These are phyloP conservation scores for Leccinum rimulosum DNA, from an alignment of 768 basidiomycete species.

Conservation along the genomic window DNA sequence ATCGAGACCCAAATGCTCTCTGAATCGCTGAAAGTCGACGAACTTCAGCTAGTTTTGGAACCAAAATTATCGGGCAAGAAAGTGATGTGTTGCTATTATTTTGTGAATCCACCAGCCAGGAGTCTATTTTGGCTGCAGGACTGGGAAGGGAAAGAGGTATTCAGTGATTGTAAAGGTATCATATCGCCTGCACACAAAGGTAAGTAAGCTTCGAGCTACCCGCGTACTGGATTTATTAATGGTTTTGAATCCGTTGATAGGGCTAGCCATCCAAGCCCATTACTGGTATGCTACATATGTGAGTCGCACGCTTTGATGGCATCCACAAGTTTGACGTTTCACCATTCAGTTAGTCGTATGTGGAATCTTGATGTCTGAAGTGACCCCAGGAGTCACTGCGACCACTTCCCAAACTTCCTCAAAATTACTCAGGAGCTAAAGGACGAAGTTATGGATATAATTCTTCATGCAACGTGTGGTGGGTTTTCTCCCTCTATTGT, in stretches of 20 bases:
- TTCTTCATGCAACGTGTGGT: slow-evolving; percentile 29
- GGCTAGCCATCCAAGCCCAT: slow-evolving; percentile 33
- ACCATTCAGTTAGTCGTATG: neutral
- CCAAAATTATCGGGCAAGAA: slow-evolving; percentile 20
- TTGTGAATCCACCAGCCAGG: slow-evolving; percentile 44
- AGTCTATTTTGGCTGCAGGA: slow-evolving; percentile 54
- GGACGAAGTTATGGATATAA: slow-evolving; percentile 22
- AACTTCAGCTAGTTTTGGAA: slow-evolving; percentile 48
- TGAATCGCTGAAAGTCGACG: slow-evolving; percentile 23
- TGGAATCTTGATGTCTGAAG: neutral
- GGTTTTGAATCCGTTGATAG: slow-evolving; percentile 30
- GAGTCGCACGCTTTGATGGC: neutral
- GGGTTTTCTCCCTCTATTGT: neutral
- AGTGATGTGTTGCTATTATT: slow-evolving; percentile 48
- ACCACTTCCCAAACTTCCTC: slow-evolving; percentile 28
- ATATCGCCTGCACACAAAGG: slow-evolving; percentile 26
- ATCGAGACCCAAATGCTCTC: slow-evolving; percentile 12
- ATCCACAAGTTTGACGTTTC: slow-evolving; percentile 5
- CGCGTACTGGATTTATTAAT: slow-evolving; percentile 5
- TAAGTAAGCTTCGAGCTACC: slow-evolving; percentile 10
- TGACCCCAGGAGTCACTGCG: slow-evolving; percentile 34
- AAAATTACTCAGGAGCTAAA: slow-evolving; percentile 23
- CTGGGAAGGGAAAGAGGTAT: slow-evolving; percentile 35
- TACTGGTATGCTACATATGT: slow-evolving; percentile 33
- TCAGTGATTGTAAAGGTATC: slow-evolving; percentile 21